Base-by-base conservation (phyloP, 495 filamentous ascomycete species). In the Lophiostoma macrostomum region DNA sequence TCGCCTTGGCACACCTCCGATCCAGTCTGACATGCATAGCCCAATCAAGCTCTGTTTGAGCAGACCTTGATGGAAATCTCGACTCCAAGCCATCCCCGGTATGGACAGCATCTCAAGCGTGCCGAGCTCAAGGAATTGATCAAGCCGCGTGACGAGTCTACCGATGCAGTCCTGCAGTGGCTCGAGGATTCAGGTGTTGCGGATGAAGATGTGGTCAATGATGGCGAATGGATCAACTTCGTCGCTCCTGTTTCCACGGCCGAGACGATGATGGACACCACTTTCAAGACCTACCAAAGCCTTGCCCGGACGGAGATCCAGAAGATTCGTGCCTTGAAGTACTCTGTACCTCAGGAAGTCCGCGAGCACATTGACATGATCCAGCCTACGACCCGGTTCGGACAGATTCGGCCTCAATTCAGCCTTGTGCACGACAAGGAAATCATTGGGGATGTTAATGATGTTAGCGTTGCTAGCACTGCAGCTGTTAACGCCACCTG, bases 21-120 rank as follows among this genome's bases (percentile, higher is more conserved):
- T 36, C 38, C 12, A 18, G 28, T 18, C 28, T 53, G 29, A 60
- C 37, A 23, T 13, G 12, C 23, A 22, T 76, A 81, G 53, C 69
- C 76, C 23, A 78, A 78, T 29, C 67, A 73, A 19, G 71, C 59
- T 6, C 65, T 74, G 11, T 80, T 88, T 31, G 82, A 88, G 63
- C 70, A 80, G 49, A 74, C 68, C 16, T 73, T 87, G 19, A 70
- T 82, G 27, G 76, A 83, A 7, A 71, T 89, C 25, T 82, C 82
- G 14, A 81, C 79, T 3, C 86, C 85, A 3, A 72, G 71, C 3
- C 75, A 84, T 54, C 66, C 72, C 2, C 70, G 65, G 3, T 88
- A 88, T 64, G 85, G 86, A 1, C 66, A 77, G 39, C 79, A 87
- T 50, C 74, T 88, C 73, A 77, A 73, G 44, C 72, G 75, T n/a